Base-by-base conservation (phyloP, 345 rosid species). In the Corchorus olitorius region DNA sequence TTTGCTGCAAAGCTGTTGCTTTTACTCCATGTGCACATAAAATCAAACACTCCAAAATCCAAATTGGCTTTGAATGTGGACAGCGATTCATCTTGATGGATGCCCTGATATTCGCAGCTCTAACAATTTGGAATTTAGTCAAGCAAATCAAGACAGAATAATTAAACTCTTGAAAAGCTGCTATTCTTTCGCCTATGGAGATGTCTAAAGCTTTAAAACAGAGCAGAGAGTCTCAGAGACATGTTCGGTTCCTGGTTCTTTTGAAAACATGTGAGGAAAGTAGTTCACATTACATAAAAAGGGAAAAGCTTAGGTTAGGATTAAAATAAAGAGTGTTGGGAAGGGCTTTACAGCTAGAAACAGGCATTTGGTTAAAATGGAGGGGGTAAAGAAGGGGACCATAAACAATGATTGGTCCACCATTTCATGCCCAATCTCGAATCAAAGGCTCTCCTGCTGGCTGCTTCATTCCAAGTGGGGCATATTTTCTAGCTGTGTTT, bases 281-380 rank as follows among this genome's bases (percentile, higher is more conserved):
- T 53, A 74, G 20, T n/a, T n/a, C n/a, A n/a, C n/a, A n/a, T n/a
- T n/a, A 64, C 50, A 73, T 63, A 73, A 68, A 56, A 70, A 39
- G 58, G 53, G 66, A 65, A 56, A 12, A 34, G 35, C 16, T 27
- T 27, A 27, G 27, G 27, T 27, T 37, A 17, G 20, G 20, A 45
- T 10, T 67, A 22, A 46, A 46, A 67, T 46, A 27, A 27, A 27
- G 72, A 48, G 54, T 45, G 41, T 43, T 62, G 9, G 9, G 34
- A n/a, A 50, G 81, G 52, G 11, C 77, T 79, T 81, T 81, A 83
- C 88, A 83, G 88, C 82, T 83, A 83, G 78, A 68, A 77, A 79
- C 67, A 72, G 77, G 72, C 67, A 11, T 56, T 71, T 11, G 79
- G 43, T 52, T 76, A 15, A 70, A 19, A 27, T 22, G 46, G 15